These are phyloP conservation scores for Cutaneotrichosporon mucoides DNA, from an alignment of 1,284 basidiomycete genomes.

Conservation along the genomic window DNA sequence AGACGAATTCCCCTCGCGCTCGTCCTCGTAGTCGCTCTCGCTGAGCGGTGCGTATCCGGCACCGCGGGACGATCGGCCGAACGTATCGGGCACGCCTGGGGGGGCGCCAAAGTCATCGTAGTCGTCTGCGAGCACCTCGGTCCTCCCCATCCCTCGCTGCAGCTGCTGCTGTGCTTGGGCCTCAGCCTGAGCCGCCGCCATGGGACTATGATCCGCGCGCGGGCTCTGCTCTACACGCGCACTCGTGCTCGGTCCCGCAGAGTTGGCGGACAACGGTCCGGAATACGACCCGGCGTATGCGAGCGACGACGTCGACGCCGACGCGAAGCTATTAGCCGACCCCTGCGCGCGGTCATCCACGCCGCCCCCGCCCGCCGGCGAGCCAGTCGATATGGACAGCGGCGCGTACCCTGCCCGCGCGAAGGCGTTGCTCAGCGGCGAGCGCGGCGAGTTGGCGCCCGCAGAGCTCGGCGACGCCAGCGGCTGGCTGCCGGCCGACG, in stretches of 20 bases:
- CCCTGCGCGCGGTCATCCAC: not conserved
- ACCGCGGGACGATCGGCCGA: not conserved
- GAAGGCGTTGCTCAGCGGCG: too few species aligned
- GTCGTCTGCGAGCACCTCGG: not conserved
- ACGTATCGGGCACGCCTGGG: not conserved
- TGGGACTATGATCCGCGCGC: too few species aligned
- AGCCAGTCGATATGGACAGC: too few species aligned
- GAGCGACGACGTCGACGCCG: not conserved
- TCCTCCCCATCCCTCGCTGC: not conserved
- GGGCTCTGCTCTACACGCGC: too few species aligned
- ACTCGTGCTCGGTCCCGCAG: too few species aligned
- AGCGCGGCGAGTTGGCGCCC: not conserved
- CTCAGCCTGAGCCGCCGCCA: too few species aligned
- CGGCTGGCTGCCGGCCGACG: not conserved
- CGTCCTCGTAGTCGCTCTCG: not conserved
- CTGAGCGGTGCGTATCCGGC: not conserved
- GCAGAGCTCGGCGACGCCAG: not conserved
- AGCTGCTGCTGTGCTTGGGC: too few species aligned
- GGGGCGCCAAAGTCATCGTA: not conserved
- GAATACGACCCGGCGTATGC: not conserved
- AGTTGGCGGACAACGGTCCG: not conserved
- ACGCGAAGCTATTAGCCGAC: not conserved
- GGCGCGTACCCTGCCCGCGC: too few species aligned
- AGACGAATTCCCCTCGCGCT: not conserved
- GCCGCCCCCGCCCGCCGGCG: not conserved